phyloP scores from a whole-genome alignment of 352 stramenopile genomes.

The Phytophthora melonis region DNA sequence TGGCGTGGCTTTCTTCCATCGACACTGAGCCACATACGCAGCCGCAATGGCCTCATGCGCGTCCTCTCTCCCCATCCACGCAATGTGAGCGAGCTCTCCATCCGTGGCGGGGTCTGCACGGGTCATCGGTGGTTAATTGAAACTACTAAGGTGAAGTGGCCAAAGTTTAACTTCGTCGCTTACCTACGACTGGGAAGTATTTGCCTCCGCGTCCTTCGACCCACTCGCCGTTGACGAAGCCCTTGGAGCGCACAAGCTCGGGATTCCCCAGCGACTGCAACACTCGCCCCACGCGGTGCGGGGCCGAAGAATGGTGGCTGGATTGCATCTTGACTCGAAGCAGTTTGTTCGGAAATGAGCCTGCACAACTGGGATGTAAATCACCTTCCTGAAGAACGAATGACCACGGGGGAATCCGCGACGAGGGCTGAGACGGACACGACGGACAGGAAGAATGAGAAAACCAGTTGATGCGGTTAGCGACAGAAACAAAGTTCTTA shows the following conservation, averaged over 20 bases:
- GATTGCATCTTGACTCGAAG: constrained; percentile 23
- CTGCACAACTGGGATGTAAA: neutral
- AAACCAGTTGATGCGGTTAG: neutral
- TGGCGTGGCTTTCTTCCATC: constrained; percentile 62
- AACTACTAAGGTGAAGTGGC: neutral
- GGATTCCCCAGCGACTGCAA: constrained; percentile 44
- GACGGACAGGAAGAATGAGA: too few relatives aligned
- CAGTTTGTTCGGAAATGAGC: constrained; percentile 14
- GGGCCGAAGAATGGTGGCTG: neutral
- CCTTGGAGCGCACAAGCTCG: constrained; percentile 63
- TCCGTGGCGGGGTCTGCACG: constrained; percentile 58
- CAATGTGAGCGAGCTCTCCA: constrained; percentile 55
- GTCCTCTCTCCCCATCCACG: constrained; percentile 65
- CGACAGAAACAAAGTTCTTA: neutral
- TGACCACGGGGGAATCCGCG: constrained; percentile 13
- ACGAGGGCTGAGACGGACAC: constrained; percentile 14
- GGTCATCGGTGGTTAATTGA: neutral
- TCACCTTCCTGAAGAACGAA: neutral
- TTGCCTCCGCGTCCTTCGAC: constrained; percentile 45
- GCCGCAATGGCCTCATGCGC: constrained; percentile 63
- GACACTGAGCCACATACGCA: constrained; percentile 58
- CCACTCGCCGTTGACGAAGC: constrained; percentile 72
- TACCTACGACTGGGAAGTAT: constrained; percentile 57
- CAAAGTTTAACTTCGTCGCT: neutral
- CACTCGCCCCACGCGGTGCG: constrained; percentile 7